These are phyloP conservation scores for Yamadazyma sp. DNA, from an alignment of 1,139 yeast species.

Conservation along the genomic window DNA sequence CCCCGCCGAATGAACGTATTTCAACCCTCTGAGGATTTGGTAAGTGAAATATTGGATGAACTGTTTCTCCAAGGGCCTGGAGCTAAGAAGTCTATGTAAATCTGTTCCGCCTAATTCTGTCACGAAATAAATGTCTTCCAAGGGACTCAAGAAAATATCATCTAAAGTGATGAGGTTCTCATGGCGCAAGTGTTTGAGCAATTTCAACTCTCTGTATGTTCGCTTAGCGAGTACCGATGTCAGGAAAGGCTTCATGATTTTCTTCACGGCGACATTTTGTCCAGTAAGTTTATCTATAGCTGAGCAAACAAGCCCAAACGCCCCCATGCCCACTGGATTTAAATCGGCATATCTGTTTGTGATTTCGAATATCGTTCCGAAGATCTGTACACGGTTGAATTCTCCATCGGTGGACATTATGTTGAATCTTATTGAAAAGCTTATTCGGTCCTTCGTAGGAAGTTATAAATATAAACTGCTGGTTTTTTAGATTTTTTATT, in stretches of 20 bases:
- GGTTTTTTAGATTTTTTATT: too few species aligned
- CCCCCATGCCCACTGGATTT: constrained; percentile 99
- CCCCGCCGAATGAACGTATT: constrained; percentile 95
- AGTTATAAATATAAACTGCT: not conserved
- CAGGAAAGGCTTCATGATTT: constrained; percentile 95
- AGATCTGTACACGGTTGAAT: constrained; percentile 56
- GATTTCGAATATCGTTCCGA: constrained; percentile 91
- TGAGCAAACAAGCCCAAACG: constrained; percentile 95
- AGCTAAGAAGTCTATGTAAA: constrained; percentile 82
- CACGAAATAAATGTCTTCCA: constrained; percentile 95
- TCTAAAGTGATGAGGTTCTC: constrained; percentile 91
- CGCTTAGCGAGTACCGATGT: constrained; percentile 94
- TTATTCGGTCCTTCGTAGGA: not conserved
- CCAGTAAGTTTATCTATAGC: constrained; percentile 89
- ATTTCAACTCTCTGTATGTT: constrained; percentile 91
- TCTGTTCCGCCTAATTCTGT: constrained; percentile 97
- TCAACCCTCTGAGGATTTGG: constrained; percentile 89
- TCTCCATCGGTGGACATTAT: constrained; percentile 48
- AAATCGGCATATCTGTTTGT: constrained; percentile 88
- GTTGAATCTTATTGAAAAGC: too few species aligned
- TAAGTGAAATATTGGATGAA: constrained; percentile 94
- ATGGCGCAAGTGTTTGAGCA: constrained; percentile 89
- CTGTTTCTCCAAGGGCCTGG: constrained; percentile 93
- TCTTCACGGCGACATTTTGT: constrained; percentile 95
- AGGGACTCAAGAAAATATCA: constrained; percentile 91